Conservation (phyloP, 2,329 filamentous ascomycete genomes). For the Teratosphaeria viscida region DNA sequence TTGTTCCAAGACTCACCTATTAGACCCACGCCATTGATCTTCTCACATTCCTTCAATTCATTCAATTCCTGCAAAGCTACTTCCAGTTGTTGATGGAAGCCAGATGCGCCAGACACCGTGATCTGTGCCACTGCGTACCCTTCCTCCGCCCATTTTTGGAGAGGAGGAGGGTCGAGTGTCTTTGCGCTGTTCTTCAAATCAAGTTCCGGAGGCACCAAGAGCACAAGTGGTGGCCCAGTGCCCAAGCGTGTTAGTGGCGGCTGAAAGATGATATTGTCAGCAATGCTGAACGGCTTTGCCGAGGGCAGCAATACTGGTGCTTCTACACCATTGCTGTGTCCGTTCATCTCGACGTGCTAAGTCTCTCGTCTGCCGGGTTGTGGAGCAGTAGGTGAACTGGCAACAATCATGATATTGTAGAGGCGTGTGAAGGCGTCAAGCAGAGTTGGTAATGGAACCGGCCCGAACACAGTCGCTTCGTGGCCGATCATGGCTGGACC, state of each 20-base stretch:
- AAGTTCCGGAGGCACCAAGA: conserved; percentile 31
- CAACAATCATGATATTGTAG: background rate
- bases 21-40: background rate
- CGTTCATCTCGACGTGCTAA: background rate
- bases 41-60: background rate
- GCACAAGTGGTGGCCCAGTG: conserved; percentile 38
- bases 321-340: background rate
- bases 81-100: conserved; percentile 2
- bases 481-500: background rate
- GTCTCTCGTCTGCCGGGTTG: background rate
- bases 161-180: conserved; percentile 43
- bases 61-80: conserved; percentile 8
- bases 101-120: conserved; percentile 5
- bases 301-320: conserved; percentile 1
- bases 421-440: background rate
- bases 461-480: background rate
- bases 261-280: conserved; percentile 13
- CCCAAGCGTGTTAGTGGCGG: conserved; percentile 41
- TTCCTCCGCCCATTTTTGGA: conserved; percentile 62
- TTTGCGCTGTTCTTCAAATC: conserved; percentile 24
- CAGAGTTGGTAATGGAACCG: background rate
- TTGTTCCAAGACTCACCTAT: background rate
- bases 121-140: conserved; percentile 54
- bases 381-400: background rate
- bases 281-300: background rate